A percentile compares a stretch with the other conserved stretches of the same genome.
phyloP scores from a whole-genome alignment of 1,284 basidiomycete genomes.

The Ganoderma lucidum region DNA sequence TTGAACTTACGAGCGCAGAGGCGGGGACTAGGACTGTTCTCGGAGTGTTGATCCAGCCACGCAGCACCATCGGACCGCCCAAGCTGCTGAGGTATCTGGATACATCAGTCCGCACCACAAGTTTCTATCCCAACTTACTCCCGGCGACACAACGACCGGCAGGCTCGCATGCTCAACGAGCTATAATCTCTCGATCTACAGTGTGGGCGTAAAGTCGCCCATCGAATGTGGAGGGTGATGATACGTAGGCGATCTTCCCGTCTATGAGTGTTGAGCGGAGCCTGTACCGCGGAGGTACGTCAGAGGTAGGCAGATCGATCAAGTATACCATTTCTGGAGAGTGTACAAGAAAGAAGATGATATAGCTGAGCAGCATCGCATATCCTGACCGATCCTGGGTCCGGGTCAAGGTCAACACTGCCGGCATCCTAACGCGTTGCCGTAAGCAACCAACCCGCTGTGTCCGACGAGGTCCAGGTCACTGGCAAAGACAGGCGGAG shows the following conservation, averaged over 20 bases:
- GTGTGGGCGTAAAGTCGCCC: constrained; percentile 8
- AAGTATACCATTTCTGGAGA: constrained; percentile 9
- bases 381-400: background rate
- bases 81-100: constrained; percentile 9
- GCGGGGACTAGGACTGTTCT: background rate
- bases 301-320: constrained; percentile 5
- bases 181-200: background rate
- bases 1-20: background rate
- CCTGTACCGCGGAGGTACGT: background rate
- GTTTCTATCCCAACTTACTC: background rate
- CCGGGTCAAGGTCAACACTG: background rate
- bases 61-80: constrained; percentile 8
- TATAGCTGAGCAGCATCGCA: constrained; percentile 11
- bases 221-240: background rate
- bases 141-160: constrained; percentile 1
- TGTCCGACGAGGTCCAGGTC: background rate
- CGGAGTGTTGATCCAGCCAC: background rate
- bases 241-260: background rate
- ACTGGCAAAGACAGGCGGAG: background rate
- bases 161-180: background rate
- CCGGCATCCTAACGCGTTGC: constrained; percentile 26
- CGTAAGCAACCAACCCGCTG: constrained; percentile 15
- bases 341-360: constrained; percentile 12
- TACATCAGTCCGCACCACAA: constrained; percentile 10
- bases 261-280: background rate